Percentiles rank a stretch among this genome's conserved stretches.
These are phyloP conservation scores for Eucalyptus sp. DNA, from an alignment of 345 rosid genomes.

Conservation along the genomic window DNA sequence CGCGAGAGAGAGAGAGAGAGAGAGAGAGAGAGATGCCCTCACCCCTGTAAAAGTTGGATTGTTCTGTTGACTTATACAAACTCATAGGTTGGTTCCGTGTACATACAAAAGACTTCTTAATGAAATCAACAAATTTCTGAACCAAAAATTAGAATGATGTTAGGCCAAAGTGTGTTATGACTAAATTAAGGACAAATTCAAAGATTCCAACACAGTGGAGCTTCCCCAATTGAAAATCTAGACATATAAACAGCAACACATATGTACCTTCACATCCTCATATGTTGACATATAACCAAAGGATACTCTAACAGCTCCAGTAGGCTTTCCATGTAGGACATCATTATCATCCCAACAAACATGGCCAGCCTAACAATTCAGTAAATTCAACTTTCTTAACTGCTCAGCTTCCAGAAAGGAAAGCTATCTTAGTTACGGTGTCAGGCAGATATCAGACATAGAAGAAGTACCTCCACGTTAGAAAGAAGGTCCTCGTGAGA, in stretches of 20 bases:
- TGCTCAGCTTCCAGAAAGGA: not conserved
- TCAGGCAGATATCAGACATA: not conserved
- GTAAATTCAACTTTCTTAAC: not conserved
- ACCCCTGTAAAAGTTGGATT: not conserved
- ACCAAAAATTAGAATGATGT: not conserved
- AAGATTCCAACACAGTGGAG: not conserved
- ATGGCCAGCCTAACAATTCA: slow-evolving; percentile 70
- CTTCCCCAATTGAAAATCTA: not conserved
- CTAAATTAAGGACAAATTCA: not conserved
- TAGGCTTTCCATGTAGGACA: slow-evolving; percentile 71
- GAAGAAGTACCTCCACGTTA: slow-evolving; percentile 58
- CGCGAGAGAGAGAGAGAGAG: not conserved
- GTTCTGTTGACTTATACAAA: not conserved
- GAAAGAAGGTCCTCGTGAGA: slow-evolving; percentile 80
- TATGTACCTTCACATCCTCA: slow-evolving; percentile 78
- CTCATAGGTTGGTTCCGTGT: not conserved
- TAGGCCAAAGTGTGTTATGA: not conserved
- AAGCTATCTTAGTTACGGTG: not conserved
- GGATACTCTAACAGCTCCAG: slow-evolving; percentile 89
- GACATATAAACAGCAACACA: not conserved
- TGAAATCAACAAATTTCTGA: slow-evolving; percentile 77
- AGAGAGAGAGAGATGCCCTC: not conserved
- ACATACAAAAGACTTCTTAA: slow-evolving; percentile 44
- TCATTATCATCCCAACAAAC: slow-evolving; percentile 97
- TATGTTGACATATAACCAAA: slow-evolving; percentile 96